Evolutionary conservation across 139 green algal genomes (phyloP).

Genomic region (Zygnema circumcarinatum): DNA sequence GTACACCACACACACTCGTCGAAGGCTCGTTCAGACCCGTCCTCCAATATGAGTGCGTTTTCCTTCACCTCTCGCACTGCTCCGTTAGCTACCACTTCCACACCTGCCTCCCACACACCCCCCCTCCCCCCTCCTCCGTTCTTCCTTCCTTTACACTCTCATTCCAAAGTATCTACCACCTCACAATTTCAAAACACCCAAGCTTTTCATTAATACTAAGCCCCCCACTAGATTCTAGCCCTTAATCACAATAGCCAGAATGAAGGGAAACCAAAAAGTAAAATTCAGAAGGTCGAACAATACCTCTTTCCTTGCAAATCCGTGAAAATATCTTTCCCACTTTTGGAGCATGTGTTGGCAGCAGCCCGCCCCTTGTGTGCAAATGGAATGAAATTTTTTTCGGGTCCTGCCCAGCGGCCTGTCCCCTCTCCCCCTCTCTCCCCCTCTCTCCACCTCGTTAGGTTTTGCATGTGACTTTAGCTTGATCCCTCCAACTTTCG

Average conservation of each 20-base stretch:
- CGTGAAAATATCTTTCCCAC: conserved; percentile 60
- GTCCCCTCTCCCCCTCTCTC: neutral
- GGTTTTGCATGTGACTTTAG: no score
- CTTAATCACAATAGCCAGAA: no score
- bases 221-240: no score
- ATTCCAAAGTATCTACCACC: no score
- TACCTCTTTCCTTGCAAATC: conserved; percentile 62
- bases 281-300: no score
- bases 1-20: conserved; percentile 96
- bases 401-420: neutral
- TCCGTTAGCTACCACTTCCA: conserved; percentile 58
- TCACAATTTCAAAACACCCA: no score
- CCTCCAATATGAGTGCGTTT: conserved; percentile 60
- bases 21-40: conserved; percentile 66
- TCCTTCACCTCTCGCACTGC: conserved; percentile 60
- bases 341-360: conserved; percentile 58
- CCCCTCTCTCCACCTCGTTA: no score
- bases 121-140: no score
- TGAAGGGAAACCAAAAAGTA: no score
- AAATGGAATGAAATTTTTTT: conserved; percentile 42
- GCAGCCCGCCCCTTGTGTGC: conserved; percentile 64
- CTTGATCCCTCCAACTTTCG: no score
- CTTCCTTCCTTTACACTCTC: no score
- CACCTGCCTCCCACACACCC: conserved; percentile 13
- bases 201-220: no score